Evolutionary conservation across 768 basidiomycete species (phyloP).

Genomic region (Leccinum subgranulosum): DNA sequence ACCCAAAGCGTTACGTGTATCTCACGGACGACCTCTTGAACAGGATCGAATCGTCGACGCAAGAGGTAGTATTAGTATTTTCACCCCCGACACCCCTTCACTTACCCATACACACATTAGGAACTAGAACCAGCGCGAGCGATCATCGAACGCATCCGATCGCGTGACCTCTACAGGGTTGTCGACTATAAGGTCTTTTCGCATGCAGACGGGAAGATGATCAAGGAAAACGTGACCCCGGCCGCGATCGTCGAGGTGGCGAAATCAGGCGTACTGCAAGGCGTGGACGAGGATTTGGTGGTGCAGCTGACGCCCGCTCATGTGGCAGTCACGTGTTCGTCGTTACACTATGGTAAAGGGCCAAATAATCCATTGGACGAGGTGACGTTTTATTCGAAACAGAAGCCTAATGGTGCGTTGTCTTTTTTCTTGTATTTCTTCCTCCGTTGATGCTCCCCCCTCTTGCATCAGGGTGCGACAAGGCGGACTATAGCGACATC

Average conservation of each 20-base stretch:
- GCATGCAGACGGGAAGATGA: constrained; percentile 27
- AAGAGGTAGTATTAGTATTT: constrained; percentile 15
- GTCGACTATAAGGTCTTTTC: constrained; percentile 63
- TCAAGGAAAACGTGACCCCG: constrained; percentile 34
- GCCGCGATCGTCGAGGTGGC: constrained; percentile 44
- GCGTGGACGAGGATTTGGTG: constrained; percentile 29
- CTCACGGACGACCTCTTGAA: constrained; percentile 69
- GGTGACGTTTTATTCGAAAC: constrained; percentile 74
- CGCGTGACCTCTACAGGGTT: constrained; percentile 63
- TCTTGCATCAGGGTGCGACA: constrained; percentile 37
- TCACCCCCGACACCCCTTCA: no score
- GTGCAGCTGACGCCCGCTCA: constrained; percentile 42
- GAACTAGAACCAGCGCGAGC: constrained; percentile 54
- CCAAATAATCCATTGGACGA: constrained; percentile 64
- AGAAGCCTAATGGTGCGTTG: constrained; percentile 51
- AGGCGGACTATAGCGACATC: constrained; percentile 53
- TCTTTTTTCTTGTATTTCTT: neutral
- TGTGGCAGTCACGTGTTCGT: constrained; percentile 59
- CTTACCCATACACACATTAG: constrained; percentile 31
- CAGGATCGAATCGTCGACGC: constrained; percentile 52
- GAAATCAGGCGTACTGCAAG: constrained; percentile 22
- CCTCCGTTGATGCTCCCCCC: neutral
- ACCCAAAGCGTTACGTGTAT: constrained; percentile 58
- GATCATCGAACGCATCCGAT: constrained; percentile 59
- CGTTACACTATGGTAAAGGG: constrained; percentile 78